Evolutionary conservation across 1,284 basidiomycete species (phyloP).

Genomic region (Cryptococcus maquisensis): DNA sequence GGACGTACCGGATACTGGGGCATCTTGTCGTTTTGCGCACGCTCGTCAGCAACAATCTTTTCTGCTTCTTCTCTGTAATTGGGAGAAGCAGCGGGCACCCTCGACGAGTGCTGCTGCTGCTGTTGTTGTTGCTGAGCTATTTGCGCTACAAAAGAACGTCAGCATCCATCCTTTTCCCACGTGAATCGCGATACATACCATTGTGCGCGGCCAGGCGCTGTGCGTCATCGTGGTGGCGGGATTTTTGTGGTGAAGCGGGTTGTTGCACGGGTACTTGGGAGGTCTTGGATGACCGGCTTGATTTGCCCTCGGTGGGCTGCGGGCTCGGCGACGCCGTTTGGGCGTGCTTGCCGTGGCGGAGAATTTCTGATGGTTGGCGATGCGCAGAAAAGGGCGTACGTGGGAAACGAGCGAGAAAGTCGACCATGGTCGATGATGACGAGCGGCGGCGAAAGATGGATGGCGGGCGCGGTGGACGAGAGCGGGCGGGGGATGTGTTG

Average conservation of each 20-base stretch:
- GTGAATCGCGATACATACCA: too few species aligned
- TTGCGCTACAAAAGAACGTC: slow-evolving; percentile 43
- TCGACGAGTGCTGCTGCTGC: slow-evolving; percentile 5
- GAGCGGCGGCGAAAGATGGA: background rate
- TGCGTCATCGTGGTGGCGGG: too few species aligned
- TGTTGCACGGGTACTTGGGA: slow-evolving; percentile 15
- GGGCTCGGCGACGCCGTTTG: slow-evolving; percentile 54
- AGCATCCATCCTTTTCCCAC: slow-evolving; percentile 15
- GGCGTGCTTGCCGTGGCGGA: slow-evolving; percentile 65
- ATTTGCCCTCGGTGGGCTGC: slow-evolving; percentile 24
- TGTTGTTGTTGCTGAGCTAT: slow-evolving; percentile 2
- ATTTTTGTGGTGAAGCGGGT: background rate
- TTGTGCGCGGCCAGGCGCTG: too few species aligned
- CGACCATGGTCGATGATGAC: slow-evolving; percentile 1
- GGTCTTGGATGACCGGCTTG: slow-evolving; percentile 11
- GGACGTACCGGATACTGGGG: slow-evolving; percentile 61
- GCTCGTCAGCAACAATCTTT: slow-evolving; percentile 72
- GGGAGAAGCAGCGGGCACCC: slow-evolving; percentile 39
- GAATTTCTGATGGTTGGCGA: slow-evolving; percentile 60
- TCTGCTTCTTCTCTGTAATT: slow-evolving; percentile 61
- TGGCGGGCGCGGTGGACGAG: background rate
- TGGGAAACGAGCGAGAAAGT: background rate
- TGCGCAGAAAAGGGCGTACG: slow-evolving; percentile 9
- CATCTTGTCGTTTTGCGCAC: slow-evolving; percentile 68
- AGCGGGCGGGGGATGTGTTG: background rate